Percentiles rank a stretch among this genome's conserved stretches.
phyloP scores from a whole-genome alignment of 202 grass and related monocot species.

The Miscanthus sacchariflorus region DNA sequence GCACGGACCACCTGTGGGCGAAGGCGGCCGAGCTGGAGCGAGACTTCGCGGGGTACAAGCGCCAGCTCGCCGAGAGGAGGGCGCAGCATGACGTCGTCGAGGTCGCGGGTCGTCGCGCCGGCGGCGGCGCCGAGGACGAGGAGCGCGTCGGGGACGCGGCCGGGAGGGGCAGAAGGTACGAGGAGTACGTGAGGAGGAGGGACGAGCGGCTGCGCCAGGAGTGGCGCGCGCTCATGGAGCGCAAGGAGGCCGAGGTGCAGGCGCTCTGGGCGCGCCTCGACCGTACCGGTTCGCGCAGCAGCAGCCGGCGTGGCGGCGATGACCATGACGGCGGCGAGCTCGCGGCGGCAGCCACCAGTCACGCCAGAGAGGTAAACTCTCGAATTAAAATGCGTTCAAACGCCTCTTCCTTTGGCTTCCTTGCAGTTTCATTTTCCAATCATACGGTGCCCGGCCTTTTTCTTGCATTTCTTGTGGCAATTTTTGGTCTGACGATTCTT shows the following conservation, averaged over 20 bases:
- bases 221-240: slow-evolving; percentile 61
- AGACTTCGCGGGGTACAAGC: slow-evolving; percentile 68
- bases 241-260: slow-evolving; percentile 66
- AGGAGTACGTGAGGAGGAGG: slow-evolving; percentile 63
- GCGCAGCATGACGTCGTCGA: not conserved
- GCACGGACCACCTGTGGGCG: slow-evolving; percentile 57
- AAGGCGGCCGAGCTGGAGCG: slow-evolving; percentile 75
- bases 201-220: slow-evolving; percentile 70
- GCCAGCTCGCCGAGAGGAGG: slow-evolving; percentile 42
- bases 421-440: not conserved
- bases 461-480: not conserved
- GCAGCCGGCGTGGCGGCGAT: not conserved
- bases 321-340: slow-evolving; percentile 11
- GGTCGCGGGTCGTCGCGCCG: not conserved
- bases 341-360: not conserved
- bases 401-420: not conserved
- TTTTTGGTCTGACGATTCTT: not conserved
- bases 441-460: not conserved
- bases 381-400: too few species aligned
- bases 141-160: not conserved
- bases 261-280: slow-evolving; percentile 67
- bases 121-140: not conserved
- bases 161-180: slow-evolving; percentile 60
- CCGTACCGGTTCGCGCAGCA: slow-evolving; percentile 24
- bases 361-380: slow-evolving; percentile 32